A percentile compares a stretch with the other conserved stretches of the same genome.
phyloP scores from a whole-genome alignment of 192 early-diverging fungal species.

The Coemansia erecta region DNA sequence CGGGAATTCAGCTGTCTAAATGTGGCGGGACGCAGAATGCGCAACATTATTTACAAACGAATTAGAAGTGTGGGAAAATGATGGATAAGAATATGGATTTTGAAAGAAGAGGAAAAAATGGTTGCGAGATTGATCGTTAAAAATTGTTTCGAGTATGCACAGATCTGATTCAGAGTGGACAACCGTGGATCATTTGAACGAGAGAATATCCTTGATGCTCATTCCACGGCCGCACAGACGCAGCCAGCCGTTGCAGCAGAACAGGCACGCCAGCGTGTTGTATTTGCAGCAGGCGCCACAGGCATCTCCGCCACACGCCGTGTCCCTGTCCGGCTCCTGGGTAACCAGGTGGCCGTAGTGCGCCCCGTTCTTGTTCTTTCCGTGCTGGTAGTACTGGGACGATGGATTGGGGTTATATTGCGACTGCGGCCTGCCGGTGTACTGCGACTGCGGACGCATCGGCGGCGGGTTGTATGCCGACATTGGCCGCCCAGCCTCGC shows the following conservation, averaged over 20 bases:
- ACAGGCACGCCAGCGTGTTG: conserved; percentile 35
- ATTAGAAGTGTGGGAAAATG: background rate
- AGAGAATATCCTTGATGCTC: conserved; percentile 40
- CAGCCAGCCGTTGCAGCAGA: conserved; percentile 51
- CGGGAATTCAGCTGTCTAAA: background rate
- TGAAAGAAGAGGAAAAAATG: background rate
- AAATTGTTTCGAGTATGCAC: background rate
- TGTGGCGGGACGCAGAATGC: background rate
- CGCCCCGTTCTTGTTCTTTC: conserved; percentile 3
- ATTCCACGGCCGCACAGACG: conserved; percentile 40
- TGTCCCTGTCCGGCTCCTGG: conserved; percentile 20
- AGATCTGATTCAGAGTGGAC: background rate
- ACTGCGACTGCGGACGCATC: background rate
- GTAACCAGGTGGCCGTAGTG: conserved; percentile 48
- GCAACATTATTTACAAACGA: background rate
- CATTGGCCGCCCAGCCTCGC: conserved; percentile 8
- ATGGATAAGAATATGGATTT: background rate
- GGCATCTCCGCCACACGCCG: conserved; percentile 35
- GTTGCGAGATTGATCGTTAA: background rate
- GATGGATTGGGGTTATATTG: conserved; percentile 4
- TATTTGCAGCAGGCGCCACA: conserved; percentile 52
- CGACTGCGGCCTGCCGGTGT: conserved; percentile 4
- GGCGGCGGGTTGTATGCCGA: conserved; percentile 9
- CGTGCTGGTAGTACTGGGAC: conserved; percentile 4
- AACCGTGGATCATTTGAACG: conserved; percentile 13